Percentiles rank a stretch among this genome's conserved stretches.
phyloP scores from a whole-genome alignment of 805 yeast genomes.

The Yarrowia phangngaensis region DNA sequence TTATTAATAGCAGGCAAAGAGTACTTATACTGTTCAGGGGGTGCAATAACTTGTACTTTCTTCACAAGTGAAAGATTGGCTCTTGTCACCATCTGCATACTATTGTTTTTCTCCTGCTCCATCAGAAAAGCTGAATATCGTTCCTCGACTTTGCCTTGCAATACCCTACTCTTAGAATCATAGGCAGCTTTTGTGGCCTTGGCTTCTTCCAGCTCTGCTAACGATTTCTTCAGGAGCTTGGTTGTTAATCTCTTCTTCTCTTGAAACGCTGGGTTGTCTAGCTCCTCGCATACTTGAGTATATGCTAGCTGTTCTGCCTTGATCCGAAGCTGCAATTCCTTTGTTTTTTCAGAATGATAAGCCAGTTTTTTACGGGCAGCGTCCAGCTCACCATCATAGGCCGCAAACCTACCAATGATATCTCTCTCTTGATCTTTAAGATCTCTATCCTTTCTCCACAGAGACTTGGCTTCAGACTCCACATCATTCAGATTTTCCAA shows the following conservation, averaged over 20 bases:
- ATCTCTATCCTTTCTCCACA: background rate
- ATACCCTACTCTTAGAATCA: background rate
- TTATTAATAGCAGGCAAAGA: constrained; percentile 18
- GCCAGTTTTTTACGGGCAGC: too few relatives aligned
- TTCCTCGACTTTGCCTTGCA: background rate
- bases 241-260: too few relatives aligned
- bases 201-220: too few relatives aligned
- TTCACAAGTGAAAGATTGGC: background rate
- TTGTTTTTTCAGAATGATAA: too few relatives aligned
- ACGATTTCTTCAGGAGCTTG: too few relatives aligned
- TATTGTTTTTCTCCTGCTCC: background rate
- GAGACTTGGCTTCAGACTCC: background rate
- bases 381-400: background rate
- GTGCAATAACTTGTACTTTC: constrained; percentile 29
- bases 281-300: too few relatives aligned
- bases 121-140: too few relatives aligned
- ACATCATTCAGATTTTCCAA: background rate
- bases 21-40: background rate
- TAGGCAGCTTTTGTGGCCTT: too few relatives aligned
- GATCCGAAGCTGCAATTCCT: too few relatives aligned
- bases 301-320: too few relatives aligned
- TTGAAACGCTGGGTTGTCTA: too few relatives aligned
- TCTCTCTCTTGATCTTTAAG: background rate
- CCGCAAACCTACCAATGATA: background rate
- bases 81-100: background rate